Conservation (phyloP, 768 basidiomycete species). For the Boletus subparvulus region DNA sequence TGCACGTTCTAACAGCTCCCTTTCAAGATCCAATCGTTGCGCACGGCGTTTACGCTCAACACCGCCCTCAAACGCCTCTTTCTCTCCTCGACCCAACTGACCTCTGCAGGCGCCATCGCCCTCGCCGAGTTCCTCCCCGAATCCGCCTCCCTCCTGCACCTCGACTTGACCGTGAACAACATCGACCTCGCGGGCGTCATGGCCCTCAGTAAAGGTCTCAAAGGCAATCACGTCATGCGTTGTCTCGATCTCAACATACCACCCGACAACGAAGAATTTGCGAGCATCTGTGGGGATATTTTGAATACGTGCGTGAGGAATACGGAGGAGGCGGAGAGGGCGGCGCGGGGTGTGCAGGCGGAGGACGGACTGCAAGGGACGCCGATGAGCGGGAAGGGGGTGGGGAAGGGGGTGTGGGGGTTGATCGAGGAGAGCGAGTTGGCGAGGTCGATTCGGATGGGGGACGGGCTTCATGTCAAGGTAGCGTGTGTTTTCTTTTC, state of each 20-base stretch:
- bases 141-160: slow-evolving; percentile 79
- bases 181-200: slow-evolving; percentile 90
- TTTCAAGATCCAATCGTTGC: slow-evolving; percentile 73
- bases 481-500: slow-evolving; percentile 36
- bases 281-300: slow-evolving; percentile 85
- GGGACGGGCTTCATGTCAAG: slow-evolving; percentile 39
- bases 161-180: slow-evolving; percentile 83
- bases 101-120: slow-evolving; percentile 85
- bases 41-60: slow-evolving; percentile 92
- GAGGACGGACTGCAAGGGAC: slow-evolving; percentile 23
- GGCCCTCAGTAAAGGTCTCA: slow-evolving; percentile 85
- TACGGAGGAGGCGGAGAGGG: slow-evolving; percentile 78
- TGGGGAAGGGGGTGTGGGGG: slow-evolving; percentile 73
- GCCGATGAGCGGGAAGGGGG: slow-evolving; percentile 47
- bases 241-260: slow-evolving; percentile 95
- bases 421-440: slow-evolving; percentile 86
- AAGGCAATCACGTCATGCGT: slow-evolving; percentile 80
- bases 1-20: background rate
- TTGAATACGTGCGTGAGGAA: slow-evolving; percentile 89
- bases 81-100: slow-evolving; percentile 78
- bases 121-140: slow-evolving; percentile 97
- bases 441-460: slow-evolving; percentile 63
- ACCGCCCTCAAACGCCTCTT: slow-evolving; percentile 90
- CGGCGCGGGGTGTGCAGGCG: slow-evolving; percentile 6
- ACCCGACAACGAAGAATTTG: slow-evolving; percentile 77